Base-by-base conservation (phyloP, 805 yeast species). In the Groenewaldozyma tartarivorans region DNA sequence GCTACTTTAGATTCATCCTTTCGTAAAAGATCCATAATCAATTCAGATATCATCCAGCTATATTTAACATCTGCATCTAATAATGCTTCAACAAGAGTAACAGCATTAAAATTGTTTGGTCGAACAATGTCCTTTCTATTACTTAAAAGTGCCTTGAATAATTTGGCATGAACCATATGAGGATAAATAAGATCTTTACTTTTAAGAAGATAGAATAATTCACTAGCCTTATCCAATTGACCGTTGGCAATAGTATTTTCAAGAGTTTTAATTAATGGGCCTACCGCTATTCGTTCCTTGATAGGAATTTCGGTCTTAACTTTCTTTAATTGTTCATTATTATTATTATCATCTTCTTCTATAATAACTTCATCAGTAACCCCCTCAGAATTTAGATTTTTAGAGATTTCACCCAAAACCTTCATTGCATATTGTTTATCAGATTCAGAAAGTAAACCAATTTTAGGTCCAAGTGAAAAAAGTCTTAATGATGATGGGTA, bases 1-100 rank as follows among this genome's bases (percentile, higher is more conserved):
- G 55, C 62, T 26, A 36, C 30, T 13, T 50, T 49, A 7, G 52
- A 48, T 29, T 41, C 27, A 21, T 53, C 56, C 2, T 38, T 36
- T 22, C 44, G 38, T 11, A 58, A 36, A 19, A 53, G 51, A 20
- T 45, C 20, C 42, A 53, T 39, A 21, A 53, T 50, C 4, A 52
- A 43, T n/a, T 48, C 37, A 2, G 56, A 47, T 24, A 52, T 45
- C 33, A 48, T 44, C 52, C 51, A 49, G 15, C 53, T 51, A 17
- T 35, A 31, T 11, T 41, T 32, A 13, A 40, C 20, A 6, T 44
- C 45, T 20, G 36, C 30, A 16, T 43, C 41, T 11, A 46, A 26
- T 17, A 38, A 45, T 7, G 13, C 13, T 24, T 24, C 29, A 7
- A 24, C 29, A 9, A 24, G 29, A 7, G 7, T 7, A 9, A 13